These are phyloP conservation scores for Hansenula anomala DNA, from an alignment of 1,139 yeast species.

Conservation along the genomic window DNA sequence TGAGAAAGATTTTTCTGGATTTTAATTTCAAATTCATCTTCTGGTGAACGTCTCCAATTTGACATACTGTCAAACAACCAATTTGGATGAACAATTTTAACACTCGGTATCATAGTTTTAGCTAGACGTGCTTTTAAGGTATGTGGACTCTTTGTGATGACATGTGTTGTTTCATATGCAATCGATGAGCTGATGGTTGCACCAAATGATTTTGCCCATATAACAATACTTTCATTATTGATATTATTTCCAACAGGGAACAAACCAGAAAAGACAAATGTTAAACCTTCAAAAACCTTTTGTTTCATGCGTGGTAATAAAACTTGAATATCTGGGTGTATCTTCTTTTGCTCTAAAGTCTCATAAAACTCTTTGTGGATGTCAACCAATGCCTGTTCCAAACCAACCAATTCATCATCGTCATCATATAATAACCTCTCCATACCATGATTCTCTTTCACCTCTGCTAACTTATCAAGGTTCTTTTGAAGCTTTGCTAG, in stretches of 20 bases:
- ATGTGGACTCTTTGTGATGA: conserved; percentile 72
- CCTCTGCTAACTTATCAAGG: conserved; percentile 60
- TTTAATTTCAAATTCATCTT: conserved; percentile 51
- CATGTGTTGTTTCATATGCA: conserved; percentile 77
- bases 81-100: conserved; percentile 82
- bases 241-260: conserved; percentile 74
- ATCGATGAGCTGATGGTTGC: conserved; percentile 78
- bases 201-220: conserved; percentile 91
- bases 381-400: conserved; percentile 57
- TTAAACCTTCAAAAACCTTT: conserved; percentile 61
- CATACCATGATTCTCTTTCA: conserved; percentile 17
- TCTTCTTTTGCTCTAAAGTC: conserved; percentile 26
- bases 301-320: conserved; percentile 73
- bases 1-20: conserved; percentile 36
- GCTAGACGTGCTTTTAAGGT: conserved; percentile 79
- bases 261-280: conserved; percentile 79
- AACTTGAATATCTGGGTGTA: conserved; percentile 52
- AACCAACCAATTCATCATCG: conserved; percentile 65
- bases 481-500: conserved; percentile 78
- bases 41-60: conserved; percentile 69
- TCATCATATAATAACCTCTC: conserved; percentile 66
- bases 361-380: conserved; percentile 68
- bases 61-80: conserved; percentile 90
- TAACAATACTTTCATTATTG: conserved; percentile 76
- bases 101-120: conserved; percentile 51